Base-by-base conservation (phyloP, 208 protist genomes). In the Acanthamoeba castellanii region DNA sequence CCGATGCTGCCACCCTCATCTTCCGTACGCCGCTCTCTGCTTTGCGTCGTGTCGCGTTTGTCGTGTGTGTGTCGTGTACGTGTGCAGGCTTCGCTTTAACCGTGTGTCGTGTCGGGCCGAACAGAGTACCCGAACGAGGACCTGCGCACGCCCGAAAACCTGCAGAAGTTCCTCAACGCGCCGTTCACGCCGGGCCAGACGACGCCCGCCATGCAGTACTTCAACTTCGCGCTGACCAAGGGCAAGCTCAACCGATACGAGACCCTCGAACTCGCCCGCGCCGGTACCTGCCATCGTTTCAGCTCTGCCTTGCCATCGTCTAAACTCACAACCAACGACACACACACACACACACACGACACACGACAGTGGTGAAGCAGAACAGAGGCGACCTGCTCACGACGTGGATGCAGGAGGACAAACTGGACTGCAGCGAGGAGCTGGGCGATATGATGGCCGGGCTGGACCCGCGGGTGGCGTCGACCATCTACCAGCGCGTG, bases 371-470 rank as follows among this genome's bases (percentile, higher is more conserved):
- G 61, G 37, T 98, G 16, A 91, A 96, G 87, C 97, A 98, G 94
- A 95, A 95, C 50, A 87, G 96, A n/a, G 95, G 95, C 78, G 47
- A 96, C 64, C 94, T 98, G 92, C 97, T 99, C 70, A 98, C 99
- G 96, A 99, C 99, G 96, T 99, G 99, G 97, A 98, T 99, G 92
- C 98, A 99, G 18, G 98, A 99, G 93, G 98, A 99, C 94, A 99
- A 97, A 97, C 97, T 99, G 22, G 99, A 99, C 55, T 97, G 98
- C 93, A 98, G 97, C 61, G 99, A 99, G 96, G 99, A 99, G 96
- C 98, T 99, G 22, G 99, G 99, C 82, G 99, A 99, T 97, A 66
- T 99, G 13, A 94, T 99, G n/a, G 97, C 98, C 85, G 97, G 96
- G 59, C 96, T 96, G 37, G 96, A 98, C 89, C 95, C 98, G 47